Percentiles rank a stretch among this genome's conserved stretches.
phyloP scores from a whole-genome alignment of 2,329 filamentous ascomycete species.

The Coleophoma eucalyptorum region DNA sequence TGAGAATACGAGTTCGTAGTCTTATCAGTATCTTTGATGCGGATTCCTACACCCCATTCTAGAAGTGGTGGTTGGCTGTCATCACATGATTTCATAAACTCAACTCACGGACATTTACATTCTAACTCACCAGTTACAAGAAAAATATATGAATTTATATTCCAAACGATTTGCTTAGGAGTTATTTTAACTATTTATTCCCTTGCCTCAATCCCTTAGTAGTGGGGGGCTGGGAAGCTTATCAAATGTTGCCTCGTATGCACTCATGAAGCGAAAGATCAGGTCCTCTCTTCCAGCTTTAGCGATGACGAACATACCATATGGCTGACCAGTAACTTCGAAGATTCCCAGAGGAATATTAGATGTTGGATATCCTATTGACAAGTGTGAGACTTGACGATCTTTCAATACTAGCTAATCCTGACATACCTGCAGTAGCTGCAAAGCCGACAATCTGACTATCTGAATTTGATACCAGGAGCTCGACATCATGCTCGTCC shows the following conservation, averaged over 20 bases:
- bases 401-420: neutral
- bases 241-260: conserved; percentile 10
- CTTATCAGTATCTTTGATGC: too few species aligned
- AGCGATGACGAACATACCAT: conserved; percentile 23
- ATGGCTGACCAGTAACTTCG: conserved; percentile 20
- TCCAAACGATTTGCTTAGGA: too few species aligned
- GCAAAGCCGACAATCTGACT: conserved; percentile 12
- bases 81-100: too few species aligned
- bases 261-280: conserved; percentile 20
- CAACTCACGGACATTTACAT: too few species aligned
- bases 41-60: too few species aligned
- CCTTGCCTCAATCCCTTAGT: neutral
- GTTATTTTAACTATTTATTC: neutral
- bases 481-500: conserved; percentile 11
- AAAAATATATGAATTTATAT: too few species aligned
- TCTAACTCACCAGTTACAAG: too few species aligned
- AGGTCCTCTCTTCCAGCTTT: conserved; percentile 12
- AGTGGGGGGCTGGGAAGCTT: neutral
- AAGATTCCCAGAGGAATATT: conserved; percentile 22
- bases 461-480: conserved; percentile 16
- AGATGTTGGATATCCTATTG: conserved; percentile 20
- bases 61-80: too few species aligned
- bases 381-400: neutral
- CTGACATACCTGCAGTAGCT: conserved; percentile 13
- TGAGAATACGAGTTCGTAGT: too few species aligned